These are phyloP conservation scores for Physaria fendleri DNA, from an alignment of 345 rosid species.

Conservation along the genomic window DNA sequence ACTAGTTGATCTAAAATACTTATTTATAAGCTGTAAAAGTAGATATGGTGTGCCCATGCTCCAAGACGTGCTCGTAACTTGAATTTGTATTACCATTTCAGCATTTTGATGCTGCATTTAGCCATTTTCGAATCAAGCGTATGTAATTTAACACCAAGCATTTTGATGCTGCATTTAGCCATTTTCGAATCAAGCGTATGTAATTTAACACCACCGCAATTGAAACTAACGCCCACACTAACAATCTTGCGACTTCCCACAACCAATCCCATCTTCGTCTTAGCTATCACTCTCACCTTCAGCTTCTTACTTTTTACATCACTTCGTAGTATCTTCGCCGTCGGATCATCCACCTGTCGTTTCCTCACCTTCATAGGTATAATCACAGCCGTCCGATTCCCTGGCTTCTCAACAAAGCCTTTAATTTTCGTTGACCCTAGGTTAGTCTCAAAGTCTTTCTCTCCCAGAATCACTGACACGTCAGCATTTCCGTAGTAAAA, in stretches of 20 bases:
- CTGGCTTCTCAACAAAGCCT: conserved; percentile 37
- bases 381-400: conserved; percentile 50
- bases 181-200: conserved; percentile 39
- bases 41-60: conserved; percentile 5
- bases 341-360: conserved; percentile 39
- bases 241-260: conserved; percentile 39
- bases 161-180: conserved; percentile 56
- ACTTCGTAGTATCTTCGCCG: conserved; percentile 30
- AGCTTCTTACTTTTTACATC: conserved; percentile 34
- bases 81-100: conserved; percentile 45
- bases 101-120: too few species aligned
- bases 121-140: too few species aligned
- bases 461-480: conserved; percentile 35
- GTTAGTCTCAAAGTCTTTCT: conserved; percentile 28
- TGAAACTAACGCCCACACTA: conserved; percentile 36
- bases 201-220: conserved; percentile 44
- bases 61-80: conserved; percentile 17
- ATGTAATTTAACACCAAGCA: too few species aligned
- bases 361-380: conserved; percentile 37
- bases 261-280: conserved; percentile 45
- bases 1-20: too few species aligned
- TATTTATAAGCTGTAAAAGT: not conserved
- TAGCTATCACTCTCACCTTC: conserved; percentile 42
- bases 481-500: conserved; percentile 36
- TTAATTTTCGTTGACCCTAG: conserved; percentile 39